phyloP scores from a whole-genome alignment of 306 rosid genomes.

The Clitoria ternatea region DNA sequence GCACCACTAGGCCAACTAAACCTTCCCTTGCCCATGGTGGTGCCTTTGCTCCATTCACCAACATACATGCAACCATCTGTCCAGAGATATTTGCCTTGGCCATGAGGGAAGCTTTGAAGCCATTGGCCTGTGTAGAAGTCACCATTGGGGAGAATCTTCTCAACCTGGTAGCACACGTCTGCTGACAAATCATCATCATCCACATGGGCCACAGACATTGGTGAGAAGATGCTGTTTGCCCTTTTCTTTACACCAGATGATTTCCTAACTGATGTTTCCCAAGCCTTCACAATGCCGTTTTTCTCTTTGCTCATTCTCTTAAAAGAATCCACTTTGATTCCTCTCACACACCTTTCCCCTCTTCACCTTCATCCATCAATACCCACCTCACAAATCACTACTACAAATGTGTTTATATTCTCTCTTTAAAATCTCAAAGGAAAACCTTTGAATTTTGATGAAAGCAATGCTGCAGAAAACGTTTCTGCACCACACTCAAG shows the following conservation, averaged over 20 bases:
- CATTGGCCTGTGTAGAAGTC: constrained; percentile 82
- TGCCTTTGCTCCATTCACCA: constrained; percentile 83
- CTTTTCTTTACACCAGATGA: constrained; percentile 59
- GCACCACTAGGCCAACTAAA: constrained; percentile 98
- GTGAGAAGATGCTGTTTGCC: constrained; percentile 50
- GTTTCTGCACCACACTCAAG: constrained; percentile 34
- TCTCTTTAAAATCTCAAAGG: too few relatives aligned
- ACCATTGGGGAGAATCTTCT: constrained; percentile 60
- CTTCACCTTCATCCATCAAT: constrained; percentile 42
- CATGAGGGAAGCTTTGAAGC: constrained; percentile 56
- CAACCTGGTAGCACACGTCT: constrained; percentile 38
- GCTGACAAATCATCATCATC: constrained; percentile 67
- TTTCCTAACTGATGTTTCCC: constrained; percentile 68
- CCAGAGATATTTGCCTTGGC: constrained; percentile 81
- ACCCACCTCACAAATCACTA: constrained; percentile 30
- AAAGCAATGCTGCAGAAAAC: background rate
- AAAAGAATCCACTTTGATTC: constrained; percentile 23
- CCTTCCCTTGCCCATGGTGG: constrained; percentile 61
- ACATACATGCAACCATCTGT: constrained; percentile 87
- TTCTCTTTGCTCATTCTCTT: constrained; percentile 76
- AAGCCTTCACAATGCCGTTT: constrained; percentile 49
- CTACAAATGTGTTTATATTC: too few relatives aligned
- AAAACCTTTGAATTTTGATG: constrained; percentile 17
- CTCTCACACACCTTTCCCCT: background rate
- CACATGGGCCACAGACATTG: constrained; percentile 84